These are phyloP conservation scores for Musa balbisiana DNA, from an alignment of 202 grass and related monocot species.

Conservation along the genomic window DNA sequence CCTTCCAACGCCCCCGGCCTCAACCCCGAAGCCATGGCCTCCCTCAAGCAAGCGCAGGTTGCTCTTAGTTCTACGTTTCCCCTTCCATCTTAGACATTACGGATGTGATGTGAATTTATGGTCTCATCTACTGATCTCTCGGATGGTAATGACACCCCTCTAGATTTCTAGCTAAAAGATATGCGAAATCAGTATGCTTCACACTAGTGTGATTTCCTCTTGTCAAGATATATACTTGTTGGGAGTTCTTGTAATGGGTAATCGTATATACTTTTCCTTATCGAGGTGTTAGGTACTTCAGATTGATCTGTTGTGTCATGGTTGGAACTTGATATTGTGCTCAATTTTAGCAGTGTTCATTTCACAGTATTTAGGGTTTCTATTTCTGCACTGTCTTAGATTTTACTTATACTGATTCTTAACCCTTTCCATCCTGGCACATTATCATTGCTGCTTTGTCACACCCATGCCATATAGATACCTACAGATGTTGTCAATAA, in stretches of 20 bases:
- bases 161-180: not conserved
- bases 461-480: not conserved
- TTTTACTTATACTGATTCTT: slow-evolving; percentile 2
- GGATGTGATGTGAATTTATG: not conserved
- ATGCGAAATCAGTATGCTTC: not conserved
- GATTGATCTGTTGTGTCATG: too few relatives aligned
- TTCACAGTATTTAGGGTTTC: not conserved
- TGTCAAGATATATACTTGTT: too few relatives aligned
- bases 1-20: slow-evolving; percentile 9
- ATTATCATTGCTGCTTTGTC: not conserved
- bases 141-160: not conserved
- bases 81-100: too few relatives aligned
- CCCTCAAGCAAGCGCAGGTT: slow-evolving; percentile 26
- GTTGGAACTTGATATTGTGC: not conserved
- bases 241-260: too few relatives aligned
- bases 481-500: not conserved
- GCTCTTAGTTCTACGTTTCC: not conserved
- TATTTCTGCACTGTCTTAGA: not conserved
- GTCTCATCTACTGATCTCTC: not conserved
- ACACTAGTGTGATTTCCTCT: not conserved
- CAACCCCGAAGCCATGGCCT: slow-evolving; percentile 21
- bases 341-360: not conserved
- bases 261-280: too few relatives aligned
- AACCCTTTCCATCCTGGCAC: not conserved
- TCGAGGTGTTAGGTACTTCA: too few relatives aligned